Evolutionary conservation across 2,329 filamentous ascomycete genomes (phyloP).

Genomic region (Magnaporthiopsis poae): DNA sequence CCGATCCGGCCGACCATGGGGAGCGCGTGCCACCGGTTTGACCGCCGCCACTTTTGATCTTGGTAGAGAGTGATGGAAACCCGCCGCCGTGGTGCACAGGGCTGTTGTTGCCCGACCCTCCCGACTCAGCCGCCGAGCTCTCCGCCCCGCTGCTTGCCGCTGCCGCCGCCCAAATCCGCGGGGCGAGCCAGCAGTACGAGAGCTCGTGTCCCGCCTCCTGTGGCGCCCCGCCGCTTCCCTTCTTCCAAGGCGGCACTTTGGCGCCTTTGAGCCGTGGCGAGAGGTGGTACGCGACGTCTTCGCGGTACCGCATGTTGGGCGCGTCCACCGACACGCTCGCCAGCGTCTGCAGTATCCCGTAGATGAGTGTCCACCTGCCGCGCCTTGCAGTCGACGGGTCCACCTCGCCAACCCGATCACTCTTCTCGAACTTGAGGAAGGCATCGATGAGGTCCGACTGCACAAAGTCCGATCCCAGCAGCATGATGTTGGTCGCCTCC

Average conservation of each 20-base stretch:
- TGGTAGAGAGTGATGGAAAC: constrained; percentile 20
- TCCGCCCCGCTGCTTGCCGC: constrained; percentile 12
- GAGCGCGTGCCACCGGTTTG: constrained; percentile 14
- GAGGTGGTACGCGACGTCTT: constrained; percentile 47
- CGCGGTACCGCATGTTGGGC: constrained; percentile 40
- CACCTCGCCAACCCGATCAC: constrained; percentile 37
- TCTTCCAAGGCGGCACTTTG: constrained; percentile 45
- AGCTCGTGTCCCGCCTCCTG: constrained; percentile 37
- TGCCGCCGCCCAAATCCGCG: constrained; percentile 29
- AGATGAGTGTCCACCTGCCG: constrained; percentile 52
- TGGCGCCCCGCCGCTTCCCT: constrained; percentile 13
- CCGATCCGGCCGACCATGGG: constrained; percentile 17
- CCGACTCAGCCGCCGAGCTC: constrained; percentile 18
- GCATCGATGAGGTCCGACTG: constrained; percentile 45
- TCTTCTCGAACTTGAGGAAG: constrained; percentile 48
- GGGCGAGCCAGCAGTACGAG: constrained; percentile 42
- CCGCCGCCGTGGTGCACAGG: constrained; percentile 15
- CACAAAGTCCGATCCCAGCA: constrained; percentile 41
- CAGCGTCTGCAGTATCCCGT: constrained; percentile 50
- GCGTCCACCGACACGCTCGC: constrained; percentile 50
- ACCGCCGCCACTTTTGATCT: constrained; percentile 12
- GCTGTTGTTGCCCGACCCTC: constrained; percentile 16
- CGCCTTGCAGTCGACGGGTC: constrained; percentile 46
- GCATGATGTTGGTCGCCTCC: constrained; percentile 50
- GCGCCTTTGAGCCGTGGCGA: constrained; percentile 42